These are phyloP conservation scores for Rachicladosporium sp. DNA, from an alignment of 2,329 filamentous ascomycete species.

Conservation along the genomic window DNA sequence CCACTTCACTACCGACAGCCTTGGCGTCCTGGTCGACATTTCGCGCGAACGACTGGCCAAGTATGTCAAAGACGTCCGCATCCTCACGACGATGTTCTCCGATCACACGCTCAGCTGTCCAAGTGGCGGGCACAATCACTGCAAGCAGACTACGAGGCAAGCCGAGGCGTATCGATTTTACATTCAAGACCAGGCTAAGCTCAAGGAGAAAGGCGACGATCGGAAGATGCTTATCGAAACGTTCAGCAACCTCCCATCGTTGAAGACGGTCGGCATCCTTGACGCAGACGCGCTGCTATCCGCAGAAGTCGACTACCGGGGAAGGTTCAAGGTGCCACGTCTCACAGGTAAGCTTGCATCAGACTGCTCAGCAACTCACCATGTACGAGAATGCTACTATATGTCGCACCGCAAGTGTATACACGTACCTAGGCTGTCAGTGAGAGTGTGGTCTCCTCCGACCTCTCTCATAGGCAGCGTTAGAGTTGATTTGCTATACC, in stretches of 20 bases:
- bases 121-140: slow-evolving; percentile 7
- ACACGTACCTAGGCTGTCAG: no score
- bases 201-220: slow-evolving; percentile 11
- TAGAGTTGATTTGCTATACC: no score
- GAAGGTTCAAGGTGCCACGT: slow-evolving; percentile 11
- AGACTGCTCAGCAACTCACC: no score
- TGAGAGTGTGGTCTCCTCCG: no score
- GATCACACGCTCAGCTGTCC: slow-evolving; percentile 10
- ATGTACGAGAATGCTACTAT: no score
- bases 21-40: slow-evolving; percentile 15
- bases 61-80: slow-evolving; percentile 14
- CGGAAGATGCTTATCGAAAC: slow-evolving; percentile 12
- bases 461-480: no score
- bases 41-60: slow-evolving; percentile 11
- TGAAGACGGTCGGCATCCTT: slow-evolving; percentile 9
- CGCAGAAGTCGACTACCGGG: slow-evolving; percentile 9
- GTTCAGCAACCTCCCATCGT: slow-evolving; percentile 11
- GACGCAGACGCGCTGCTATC: slow-evolving; percentile 2
- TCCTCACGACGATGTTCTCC: slow-evolving; percentile 13
- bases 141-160: slow-evolving; percentile 13
- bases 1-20: slow-evolving; percentile 15
- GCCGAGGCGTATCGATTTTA: slow-evolving; percentile 16
- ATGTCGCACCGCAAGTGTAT: no score
- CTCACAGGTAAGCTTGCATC: slow-evolving; percentile 6
- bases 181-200: slow-evolving; percentile 13